Base-by-base conservation (phyloP, 495 filamentous ascomycete species). In the Pyronema domesticum region DNA sequence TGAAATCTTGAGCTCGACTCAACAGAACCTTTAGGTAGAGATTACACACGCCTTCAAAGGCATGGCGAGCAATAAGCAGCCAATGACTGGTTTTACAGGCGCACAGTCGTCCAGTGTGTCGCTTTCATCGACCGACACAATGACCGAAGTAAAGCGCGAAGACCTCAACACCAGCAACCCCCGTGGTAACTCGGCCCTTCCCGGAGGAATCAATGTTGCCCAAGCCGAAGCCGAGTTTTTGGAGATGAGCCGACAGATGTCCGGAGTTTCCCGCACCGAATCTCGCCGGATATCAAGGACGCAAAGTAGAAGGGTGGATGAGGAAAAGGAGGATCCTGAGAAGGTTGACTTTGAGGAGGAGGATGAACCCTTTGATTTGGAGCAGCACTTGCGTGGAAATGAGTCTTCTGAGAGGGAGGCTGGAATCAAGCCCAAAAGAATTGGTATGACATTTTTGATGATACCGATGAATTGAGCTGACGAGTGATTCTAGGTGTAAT, bases 181-280 rank as follows among this genome's bases (percentile, higher is more conserved):
- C 13, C 58, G 62, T n/a, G 57, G 65, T 9, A 57, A 46, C 55
- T 56, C 57, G 8, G 57, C 60, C 37, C 50, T 61, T 17, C 30
- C 58, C 10, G 80, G 76, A 19, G 82, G 77, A 43, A 76, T 86
- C 39, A 78, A 89, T 59, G 78, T 94, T 51, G 70, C 76, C 51
- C 76, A 74, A 36, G 86, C 86, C 9, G 80, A 88, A 65, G 75
- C 79, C 36, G 82, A 91, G 42, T 94, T 93, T 58, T 78, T 76
- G 7, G 74, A 86, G 57, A 72, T 93, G 15, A 84, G 77, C 60
- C 74, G 77, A 44, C 79, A 89, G 68, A 71, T 94, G 23, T 81
- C 80, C 13, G 75, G 70, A 10, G 68, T 83, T 35, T 86, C 82
- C 10, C 76, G 73, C 35, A 70, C 72, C 0, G 74, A 73, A 51